A percentile compares a stretch with the other conserved stretches of the same genome.
Evolutionary conservation across 2,329 filamentous ascomycete genomes (phyloP).

Genomic region (Talaromyces sp.): DNA sequence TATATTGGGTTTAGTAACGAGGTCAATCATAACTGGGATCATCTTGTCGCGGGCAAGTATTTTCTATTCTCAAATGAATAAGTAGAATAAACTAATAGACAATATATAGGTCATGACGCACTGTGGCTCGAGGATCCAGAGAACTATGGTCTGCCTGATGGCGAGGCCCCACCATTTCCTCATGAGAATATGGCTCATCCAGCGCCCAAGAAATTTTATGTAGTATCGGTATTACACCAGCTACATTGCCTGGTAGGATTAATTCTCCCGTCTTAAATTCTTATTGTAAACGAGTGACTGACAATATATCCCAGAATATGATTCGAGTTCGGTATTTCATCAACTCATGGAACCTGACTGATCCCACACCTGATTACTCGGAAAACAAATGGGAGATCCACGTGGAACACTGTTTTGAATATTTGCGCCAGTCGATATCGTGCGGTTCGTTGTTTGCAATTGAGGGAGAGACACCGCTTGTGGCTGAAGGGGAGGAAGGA

Average conservation of each 20-base stretch:
- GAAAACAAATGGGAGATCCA: not conserved
- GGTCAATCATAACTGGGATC: too few relatives aligned
- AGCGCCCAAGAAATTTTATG: not conserved
- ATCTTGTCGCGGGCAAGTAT: too few relatives aligned
- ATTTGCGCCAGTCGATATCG: not conserved
- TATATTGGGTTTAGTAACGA: too few relatives aligned
- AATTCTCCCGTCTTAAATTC: not conserved
- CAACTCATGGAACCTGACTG: too few relatives aligned
- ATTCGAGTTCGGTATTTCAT: too few relatives aligned
- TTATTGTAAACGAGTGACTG: too few relatives aligned
- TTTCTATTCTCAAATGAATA: too few relatives aligned
- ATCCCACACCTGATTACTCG: too few relatives aligned
- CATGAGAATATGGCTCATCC: not conserved
- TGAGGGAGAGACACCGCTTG: not conserved
- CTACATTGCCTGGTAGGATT: not conserved
- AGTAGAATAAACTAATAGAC: too few relatives aligned
- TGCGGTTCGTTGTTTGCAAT: not conserved
- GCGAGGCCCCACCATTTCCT: not conserved
- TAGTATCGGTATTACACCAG: not conserved
- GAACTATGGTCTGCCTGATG: not conserved
- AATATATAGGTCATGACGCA: not conserved
- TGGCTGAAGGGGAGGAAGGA: not conserved
- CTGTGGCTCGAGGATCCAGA: not conserved
- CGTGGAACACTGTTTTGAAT: constrained; percentile 1
- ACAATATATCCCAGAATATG: too few relatives aligned